Conservation (phyloP, 2,329 filamentous ascomycete species). For the Exophiala phaeomuriformis region DNA sequence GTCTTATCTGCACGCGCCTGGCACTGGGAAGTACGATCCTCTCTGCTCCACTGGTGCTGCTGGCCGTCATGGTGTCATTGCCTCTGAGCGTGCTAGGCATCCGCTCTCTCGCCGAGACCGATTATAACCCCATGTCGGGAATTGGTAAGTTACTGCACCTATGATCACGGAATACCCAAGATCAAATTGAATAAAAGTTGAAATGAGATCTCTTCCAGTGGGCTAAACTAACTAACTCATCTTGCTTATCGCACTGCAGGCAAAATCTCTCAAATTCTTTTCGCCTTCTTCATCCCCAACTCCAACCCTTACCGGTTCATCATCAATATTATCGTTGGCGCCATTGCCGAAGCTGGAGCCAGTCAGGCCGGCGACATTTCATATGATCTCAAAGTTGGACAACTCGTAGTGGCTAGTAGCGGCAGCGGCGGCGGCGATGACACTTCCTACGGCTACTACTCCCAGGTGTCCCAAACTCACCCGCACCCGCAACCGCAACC, state of each 20-base stretch:
- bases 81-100: not conserved
- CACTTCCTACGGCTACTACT: no score
- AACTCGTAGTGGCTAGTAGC: not conserved
- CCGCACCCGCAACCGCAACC: no score
- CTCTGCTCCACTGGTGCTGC: not conserved
- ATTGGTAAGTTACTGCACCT: not conserved
- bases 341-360: not conserved
- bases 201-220: no score
- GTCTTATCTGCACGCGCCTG: not conserved
- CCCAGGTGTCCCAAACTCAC: no score
- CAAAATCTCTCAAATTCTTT: not conserved
- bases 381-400: not conserved
- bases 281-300: not conserved
- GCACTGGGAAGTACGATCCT: not conserved
- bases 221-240: no score
- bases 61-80: not conserved
- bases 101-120: not conserved
- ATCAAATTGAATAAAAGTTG: no score
- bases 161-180: no score
- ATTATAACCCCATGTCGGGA: not conserved
- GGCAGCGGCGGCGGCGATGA: no score
- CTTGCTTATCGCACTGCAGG: no score
- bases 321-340: not conserved
- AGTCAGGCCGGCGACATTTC: not conserved
- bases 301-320: not conserved